These are phyloP conservation scores for Sclerotinia nivalis DNA, from an alignment of 2,329 filamentous ascomycete species.

Conservation along the genomic window DNA sequence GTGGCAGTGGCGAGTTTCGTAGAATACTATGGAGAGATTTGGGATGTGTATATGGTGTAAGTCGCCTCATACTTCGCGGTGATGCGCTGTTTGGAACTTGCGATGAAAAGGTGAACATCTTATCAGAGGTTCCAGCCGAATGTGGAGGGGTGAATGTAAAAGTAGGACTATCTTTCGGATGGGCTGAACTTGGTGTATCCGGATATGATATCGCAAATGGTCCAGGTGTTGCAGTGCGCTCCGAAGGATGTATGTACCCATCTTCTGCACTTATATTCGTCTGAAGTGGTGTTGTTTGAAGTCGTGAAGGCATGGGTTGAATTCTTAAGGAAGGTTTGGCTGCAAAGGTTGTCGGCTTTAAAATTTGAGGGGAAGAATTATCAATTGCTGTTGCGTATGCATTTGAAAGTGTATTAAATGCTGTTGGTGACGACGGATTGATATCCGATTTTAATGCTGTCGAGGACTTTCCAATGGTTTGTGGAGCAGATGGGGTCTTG, in stretches of 20 bases:
- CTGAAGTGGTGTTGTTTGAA: constrained; percentile 35
- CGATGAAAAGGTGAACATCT: constrained; percentile 37
- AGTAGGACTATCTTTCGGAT: constrained; percentile 28
- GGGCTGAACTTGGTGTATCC: constrained; percentile 40
- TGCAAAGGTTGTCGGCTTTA: constrained; percentile 32
- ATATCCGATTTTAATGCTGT: constrained; percentile 48
- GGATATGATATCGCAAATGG: constrained; percentile 40
- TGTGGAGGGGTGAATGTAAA: constrained; percentile 42
- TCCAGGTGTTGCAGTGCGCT: constrained; percentile 40
- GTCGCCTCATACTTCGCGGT: constrained; percentile 44
- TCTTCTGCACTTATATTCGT: constrained; percentile 32
- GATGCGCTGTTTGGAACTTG: constrained; percentile 37
- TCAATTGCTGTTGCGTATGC: constrained; percentile 64
- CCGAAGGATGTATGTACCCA: constrained; percentile 34
- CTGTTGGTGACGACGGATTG: constrained; percentile 60
- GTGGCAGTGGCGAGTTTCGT: constrained; percentile 64
- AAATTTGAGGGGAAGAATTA: constrained; percentile 53
- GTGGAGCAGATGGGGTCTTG: constrained; percentile 47
- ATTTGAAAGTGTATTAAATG: constrained; percentile 67
- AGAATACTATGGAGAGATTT: constrained; percentile 63
- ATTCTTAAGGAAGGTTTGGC: constrained; percentile 47
- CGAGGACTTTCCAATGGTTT: constrained; percentile 46
- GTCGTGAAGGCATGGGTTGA: constrained; percentile 33
- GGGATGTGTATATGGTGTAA: constrained; percentile 58
- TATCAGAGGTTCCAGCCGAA: constrained; percentile 36